Conservation (phyloP, 306 rosid species). For the Calophaca sinica region DNA sequence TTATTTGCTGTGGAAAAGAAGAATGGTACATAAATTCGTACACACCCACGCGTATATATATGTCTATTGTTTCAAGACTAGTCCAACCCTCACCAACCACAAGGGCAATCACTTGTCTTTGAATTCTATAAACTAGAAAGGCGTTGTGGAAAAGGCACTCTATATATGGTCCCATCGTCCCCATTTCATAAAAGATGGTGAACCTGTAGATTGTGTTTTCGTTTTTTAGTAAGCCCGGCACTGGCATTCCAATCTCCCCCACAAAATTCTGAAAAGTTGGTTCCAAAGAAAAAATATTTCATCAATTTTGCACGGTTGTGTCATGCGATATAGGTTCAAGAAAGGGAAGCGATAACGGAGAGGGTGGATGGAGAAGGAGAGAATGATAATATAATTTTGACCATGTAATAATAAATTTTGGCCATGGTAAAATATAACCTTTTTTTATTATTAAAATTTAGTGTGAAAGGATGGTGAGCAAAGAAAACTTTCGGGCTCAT, state of each 20-base stretch:
- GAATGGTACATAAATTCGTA: neutral
- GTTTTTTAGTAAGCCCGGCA: slow-evolving; percentile 41
- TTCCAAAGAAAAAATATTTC: neutral
- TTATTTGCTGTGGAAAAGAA: slow-evolving; percentile 27
- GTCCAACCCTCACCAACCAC: slow-evolving; percentile 33
- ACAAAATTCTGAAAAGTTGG: no score
- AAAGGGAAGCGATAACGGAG: no score
- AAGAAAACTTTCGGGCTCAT: no score
- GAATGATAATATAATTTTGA: no score
- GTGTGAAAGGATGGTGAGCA: no score
- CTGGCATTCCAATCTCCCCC: no score
- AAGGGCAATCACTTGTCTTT: slow-evolving; percentile 16
- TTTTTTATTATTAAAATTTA: no score
- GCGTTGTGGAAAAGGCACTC: slow-evolving; percentile 23
- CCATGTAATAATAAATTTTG: no score
- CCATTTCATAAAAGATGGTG: slow-evolving; percentile 30
- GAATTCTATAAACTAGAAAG: slow-evolving; percentile 13
- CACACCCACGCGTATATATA: neutral
- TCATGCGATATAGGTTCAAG: neutral
- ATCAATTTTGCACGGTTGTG: neutral
- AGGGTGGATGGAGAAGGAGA: no score
- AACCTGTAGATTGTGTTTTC: slow-evolving; percentile 60
- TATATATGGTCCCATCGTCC: slow-evolving; percentile 29
- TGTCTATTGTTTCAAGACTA: slow-evolving; percentile 1
- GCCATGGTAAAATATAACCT: no score